Conservation (phyloP, 2,329 filamentous ascomycete genomes). For the Fusarium marasasianum region DNA sequence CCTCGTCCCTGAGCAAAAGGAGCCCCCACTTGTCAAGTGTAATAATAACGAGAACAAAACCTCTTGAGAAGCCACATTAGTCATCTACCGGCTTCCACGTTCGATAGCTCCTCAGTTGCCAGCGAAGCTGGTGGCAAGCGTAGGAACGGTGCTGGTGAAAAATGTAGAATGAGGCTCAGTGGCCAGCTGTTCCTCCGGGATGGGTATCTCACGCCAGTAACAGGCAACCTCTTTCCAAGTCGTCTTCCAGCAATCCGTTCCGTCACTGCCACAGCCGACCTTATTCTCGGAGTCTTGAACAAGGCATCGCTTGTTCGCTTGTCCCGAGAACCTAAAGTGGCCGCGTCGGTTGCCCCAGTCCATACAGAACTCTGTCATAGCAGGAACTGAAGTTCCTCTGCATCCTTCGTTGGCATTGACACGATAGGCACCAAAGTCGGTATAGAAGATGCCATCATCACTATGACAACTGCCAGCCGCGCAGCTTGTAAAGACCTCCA, state of each 20-base stretch:
- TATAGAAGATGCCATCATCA: background rate
- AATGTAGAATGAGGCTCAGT: background rate
- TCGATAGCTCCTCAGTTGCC: too few species aligned
- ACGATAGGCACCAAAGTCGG: background rate
- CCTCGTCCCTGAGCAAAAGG: accelerated
- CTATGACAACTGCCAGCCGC: accelerated
- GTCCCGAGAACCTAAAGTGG: background rate
- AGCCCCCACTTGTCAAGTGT: accelerated
- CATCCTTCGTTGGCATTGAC: background rate
- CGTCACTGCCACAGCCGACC: background rate
- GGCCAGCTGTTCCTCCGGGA: background rate
- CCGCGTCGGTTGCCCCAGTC: background rate
- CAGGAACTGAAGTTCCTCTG: background rate
- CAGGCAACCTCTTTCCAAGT: background rate
- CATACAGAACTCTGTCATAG: background rate
- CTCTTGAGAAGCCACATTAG: accelerated
- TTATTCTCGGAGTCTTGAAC: background rate
- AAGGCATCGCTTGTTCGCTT: accelerated
- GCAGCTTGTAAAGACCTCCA: background rate
- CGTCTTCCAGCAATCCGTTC: background rate
- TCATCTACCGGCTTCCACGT: too few species aligned
- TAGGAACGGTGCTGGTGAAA: background rate
- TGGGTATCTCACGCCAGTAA: background rate
- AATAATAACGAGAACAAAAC: background rate
- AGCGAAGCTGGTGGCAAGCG: too few species aligned